A percentile compares a stretch with the other conserved stretches of the same genome.
These are phyloP conservation scores for Dactylellina drechsleri DNA, from an alignment of 2,329 filamentous ascomycete species.

Conservation along the genomic window DNA sequence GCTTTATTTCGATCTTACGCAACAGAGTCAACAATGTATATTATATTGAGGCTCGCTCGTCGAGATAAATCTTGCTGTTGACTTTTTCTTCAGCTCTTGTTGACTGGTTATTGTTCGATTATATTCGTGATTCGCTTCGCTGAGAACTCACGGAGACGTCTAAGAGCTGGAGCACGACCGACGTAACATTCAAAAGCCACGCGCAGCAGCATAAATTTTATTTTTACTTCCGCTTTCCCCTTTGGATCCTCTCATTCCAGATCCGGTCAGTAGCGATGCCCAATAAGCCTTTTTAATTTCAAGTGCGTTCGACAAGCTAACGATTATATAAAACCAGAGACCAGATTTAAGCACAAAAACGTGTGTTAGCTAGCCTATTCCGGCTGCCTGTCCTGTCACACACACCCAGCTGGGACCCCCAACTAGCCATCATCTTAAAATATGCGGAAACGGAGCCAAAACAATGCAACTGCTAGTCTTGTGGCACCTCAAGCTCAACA, in stretches of 20 bases:
- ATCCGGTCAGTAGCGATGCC: constrained; percentile 35
- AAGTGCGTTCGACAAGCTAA: constrained; percentile 21
- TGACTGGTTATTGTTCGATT: too few relatives aligned
- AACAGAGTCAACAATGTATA: constrained; percentile 36
- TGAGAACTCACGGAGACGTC: not conserved
- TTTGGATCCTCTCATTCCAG: constrained; percentile 7
- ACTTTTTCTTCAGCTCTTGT: not conserved
- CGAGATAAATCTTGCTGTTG: constrained; percentile 35
- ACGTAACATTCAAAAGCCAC: too few relatives aligned
- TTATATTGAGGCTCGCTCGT: constrained; percentile 33
- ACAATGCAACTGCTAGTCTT: constrained; percentile 18
- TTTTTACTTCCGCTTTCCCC: too few relatives aligned
- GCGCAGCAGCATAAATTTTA: too few relatives aligned
- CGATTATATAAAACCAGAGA: constrained; percentile 18
- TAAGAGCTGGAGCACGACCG: not conserved
- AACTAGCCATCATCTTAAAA: constrained; percentile 3
- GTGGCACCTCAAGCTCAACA: constrained; percentile 14
- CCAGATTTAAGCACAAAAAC: constrained; percentile 9
- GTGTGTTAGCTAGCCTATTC: constrained; percentile 13
- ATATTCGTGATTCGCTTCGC: too few relatives aligned
- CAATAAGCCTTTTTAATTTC: not conserved
- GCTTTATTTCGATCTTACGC: constrained; percentile 27
- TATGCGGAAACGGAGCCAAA: constrained; percentile 42
- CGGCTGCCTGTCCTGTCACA: constrained; percentile 1
- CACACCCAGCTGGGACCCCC: constrained; percentile 6